Evolutionary conservation across 768 basidiomycete genomes (phyloP).

Genomic region (Boletus vinaceobasis): DNA sequence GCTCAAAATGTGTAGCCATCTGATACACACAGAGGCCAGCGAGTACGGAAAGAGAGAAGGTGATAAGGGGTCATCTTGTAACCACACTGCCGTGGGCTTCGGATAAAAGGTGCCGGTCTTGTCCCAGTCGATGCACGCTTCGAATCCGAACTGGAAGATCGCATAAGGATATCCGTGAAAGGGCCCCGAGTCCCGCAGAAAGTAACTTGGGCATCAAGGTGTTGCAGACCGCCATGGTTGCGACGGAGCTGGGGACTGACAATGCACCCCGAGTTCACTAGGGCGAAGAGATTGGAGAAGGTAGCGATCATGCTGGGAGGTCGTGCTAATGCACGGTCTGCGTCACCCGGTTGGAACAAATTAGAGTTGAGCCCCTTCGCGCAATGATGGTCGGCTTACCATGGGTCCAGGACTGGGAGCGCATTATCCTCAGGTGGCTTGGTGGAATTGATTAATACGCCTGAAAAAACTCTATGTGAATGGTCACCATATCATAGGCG

Average conservation of each 20-base stretch:
- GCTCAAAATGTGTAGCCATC: slow-evolving; percentile 15
- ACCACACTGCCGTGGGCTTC: neutral
- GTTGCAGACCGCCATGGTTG: too few relatives aligned
- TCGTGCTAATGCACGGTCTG: neutral
- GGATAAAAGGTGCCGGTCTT: too few relatives aligned
- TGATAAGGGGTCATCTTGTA: slow-evolving; percentile 8
- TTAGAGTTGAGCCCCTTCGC: neutral
- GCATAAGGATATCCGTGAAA: slow-evolving; percentile 7
- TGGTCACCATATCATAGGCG: too few relatives aligned
- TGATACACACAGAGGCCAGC: slow-evolving; percentile 13
- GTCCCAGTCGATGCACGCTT: neutral
- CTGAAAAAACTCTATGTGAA: too few relatives aligned
- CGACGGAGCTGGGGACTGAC: neutral
- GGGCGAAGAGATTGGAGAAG: neutral
- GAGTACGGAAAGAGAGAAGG: slow-evolving; percentile 8
- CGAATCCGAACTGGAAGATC: slow-evolving; percentile 5
- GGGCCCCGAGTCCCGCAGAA: neutral
- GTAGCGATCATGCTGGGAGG: neutral
- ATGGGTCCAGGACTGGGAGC: too few relatives aligned
- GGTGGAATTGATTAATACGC: too few relatives aligned
- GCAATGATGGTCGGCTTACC: neutral
- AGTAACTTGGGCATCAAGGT: neutral
- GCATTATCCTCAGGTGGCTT: too few relatives aligned
- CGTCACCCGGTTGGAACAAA: neutral
- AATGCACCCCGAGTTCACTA: too few relatives aligned